Evolutionary conservation across 768 basidiomycete genomes (phyloP).

Genomic region (Tulasnella sp.): DNA sequence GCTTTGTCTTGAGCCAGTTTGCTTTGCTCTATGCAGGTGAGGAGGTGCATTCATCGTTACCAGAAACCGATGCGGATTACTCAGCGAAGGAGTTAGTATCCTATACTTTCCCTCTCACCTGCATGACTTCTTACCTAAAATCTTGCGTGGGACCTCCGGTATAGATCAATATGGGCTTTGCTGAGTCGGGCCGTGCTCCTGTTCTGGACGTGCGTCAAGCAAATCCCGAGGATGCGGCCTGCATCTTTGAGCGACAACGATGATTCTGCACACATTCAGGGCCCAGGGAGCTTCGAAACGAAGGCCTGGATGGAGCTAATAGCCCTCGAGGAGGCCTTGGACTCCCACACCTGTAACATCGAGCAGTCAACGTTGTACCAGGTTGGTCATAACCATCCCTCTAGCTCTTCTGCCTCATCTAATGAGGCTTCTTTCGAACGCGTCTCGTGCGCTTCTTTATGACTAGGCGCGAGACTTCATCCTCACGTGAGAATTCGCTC

Average conservation of each 20-base stretch:
- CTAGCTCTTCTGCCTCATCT: no score
- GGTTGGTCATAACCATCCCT: not conserved
- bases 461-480: conserved; percentile 5
- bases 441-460: not conserved
- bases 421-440: no score
- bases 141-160: not conserved
- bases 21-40: conserved; percentile 16
- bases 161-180: conserved; percentile 9
- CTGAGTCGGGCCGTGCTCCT: conserved; percentile 1
- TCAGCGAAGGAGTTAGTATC: conserved; percentile 9
- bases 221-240: no score
- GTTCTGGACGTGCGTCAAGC: not conserved
- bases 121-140: not conserved
- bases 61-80: not conserved
- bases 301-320: conserved; percentile 14
- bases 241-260: not conserved
- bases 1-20: not conserved
- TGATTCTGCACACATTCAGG: not conserved
- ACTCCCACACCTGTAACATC: conserved; percentile 11
- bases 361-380: conserved; percentile 14
- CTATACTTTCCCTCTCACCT: not conserved
- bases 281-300: conserved; percentile 1
- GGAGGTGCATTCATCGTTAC: not conserved
- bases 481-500: not conserved
- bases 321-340: conserved; percentile 11